Evolutionary conservation across 768 basidiomycete genomes (phyloP).

Genomic region (Daedalea quercina): DNA sequence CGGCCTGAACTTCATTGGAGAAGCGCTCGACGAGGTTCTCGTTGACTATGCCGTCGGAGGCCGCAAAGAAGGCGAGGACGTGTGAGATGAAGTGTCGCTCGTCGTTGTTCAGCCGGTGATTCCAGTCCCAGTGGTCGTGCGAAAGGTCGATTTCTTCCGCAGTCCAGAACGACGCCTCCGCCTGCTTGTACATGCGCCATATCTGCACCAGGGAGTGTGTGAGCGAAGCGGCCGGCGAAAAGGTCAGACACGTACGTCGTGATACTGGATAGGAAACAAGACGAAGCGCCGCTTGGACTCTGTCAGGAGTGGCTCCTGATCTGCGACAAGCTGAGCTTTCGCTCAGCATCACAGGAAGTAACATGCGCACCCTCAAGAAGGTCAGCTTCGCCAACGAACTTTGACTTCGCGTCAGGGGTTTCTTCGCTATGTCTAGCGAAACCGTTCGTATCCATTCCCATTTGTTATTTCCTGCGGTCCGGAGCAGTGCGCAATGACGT

Average conservation of each 20-base stretch:
- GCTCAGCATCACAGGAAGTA: not conserved
- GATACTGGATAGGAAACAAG: conserved; percentile 89
- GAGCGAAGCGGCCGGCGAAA: not conserved
- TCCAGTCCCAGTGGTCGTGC: conserved; percentile 83
- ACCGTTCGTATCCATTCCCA: too few species aligned
- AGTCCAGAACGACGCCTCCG: conserved; percentile 92
- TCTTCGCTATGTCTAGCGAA: too few species aligned
- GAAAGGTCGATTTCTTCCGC: conserved; percentile 90
- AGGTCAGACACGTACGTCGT: conserved; percentile 52
- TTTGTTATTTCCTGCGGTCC: too few species aligned
- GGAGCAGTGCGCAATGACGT: too few species aligned
- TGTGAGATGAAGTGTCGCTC: conserved; percentile 90
- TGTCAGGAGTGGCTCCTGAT: conserved; percentile 77
- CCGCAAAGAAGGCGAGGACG: conserved; percentile 94
- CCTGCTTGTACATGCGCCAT: conserved; percentile 95
- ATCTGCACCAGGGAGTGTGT: conserved; percentile 42
- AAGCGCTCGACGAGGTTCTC: conserved; percentile 95
- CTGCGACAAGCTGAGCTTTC: conserved; percentile 22
- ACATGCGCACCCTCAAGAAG: conserved; percentile 35
- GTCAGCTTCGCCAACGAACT: conserved; percentile 50
- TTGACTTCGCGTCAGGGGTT: conserved; percentile 15
- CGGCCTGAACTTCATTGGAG: conserved; percentile 84
- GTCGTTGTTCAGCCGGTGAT: conserved; percentile 65
- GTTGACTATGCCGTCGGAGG: conserved; percentile 94
- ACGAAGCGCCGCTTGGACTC: conserved; percentile 78